Conservation (phyloP, 495 filamentous ascomycete species). For the Zalerion maritima region DNA sequence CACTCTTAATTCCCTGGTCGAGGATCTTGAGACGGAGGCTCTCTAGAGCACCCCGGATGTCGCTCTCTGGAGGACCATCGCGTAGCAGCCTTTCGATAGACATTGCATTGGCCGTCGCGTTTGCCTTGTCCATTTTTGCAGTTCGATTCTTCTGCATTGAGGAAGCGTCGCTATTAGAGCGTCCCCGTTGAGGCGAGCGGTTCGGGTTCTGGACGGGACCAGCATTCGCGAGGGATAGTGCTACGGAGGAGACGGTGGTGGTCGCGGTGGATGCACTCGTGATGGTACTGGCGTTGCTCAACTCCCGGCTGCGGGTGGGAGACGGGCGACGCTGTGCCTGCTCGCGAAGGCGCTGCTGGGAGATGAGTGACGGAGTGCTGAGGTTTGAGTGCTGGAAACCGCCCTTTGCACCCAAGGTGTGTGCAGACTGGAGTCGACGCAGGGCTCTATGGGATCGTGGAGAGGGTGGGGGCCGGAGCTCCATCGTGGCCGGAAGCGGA, state of each 20-base stretch:
- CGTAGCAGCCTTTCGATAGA: constrained; percentile 52
- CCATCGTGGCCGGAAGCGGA: constrained; percentile 11
- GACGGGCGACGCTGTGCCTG: constrained; percentile 8
- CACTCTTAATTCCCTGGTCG: constrained; percentile 63
- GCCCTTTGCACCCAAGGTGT: constrained; percentile 33
- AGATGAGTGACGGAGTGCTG: constrained; percentile 30
- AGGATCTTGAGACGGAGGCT: constrained; percentile 65
- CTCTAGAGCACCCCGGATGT: constrained; percentile 50
- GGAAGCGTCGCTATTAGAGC: constrained; percentile 62
- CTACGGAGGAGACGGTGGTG: too few species aligned
- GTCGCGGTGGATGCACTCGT: constrained; percentile 16
- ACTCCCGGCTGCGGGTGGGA: constrained; percentile 1
- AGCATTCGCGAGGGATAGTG: constrained; percentile 10
- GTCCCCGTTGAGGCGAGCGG: constrained; percentile 40
- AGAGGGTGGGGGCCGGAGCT: constrained; percentile 23
- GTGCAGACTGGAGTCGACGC: constrained; percentile 41
- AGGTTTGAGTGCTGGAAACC: constrained; percentile 11
- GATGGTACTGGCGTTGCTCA: constrained; percentile 10
- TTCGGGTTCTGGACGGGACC: constrained; percentile 19
- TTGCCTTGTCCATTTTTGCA: constrained; percentile 38
- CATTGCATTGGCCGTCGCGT: constrained; percentile 41
- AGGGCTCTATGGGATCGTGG: constrained; percentile 34
- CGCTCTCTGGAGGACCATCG: constrained; percentile 57
- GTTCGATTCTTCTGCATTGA: constrained; percentile 29
- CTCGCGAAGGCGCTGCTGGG: constrained; percentile 33